A percentile compares a stretch with the other conserved stretches of the same genome.
phyloP scores from a whole-genome alignment of 2,329 filamentous ascomycete species.

The Teratosphaeria pseudoeucalypti region DNA sequence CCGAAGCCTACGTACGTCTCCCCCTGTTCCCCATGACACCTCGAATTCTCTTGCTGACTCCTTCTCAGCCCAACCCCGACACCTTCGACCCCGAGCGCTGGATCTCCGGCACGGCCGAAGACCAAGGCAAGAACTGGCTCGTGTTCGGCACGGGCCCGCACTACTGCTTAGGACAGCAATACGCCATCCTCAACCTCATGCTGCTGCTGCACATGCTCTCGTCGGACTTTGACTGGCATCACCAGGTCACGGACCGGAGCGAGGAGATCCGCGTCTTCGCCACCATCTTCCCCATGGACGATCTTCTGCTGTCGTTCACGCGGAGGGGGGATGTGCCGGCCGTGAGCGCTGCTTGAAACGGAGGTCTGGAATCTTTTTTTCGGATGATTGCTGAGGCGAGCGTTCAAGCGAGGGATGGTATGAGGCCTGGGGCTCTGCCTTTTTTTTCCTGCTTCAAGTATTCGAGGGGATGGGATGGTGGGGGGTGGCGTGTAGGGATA shows the following conservation, averaged over 20 bases:
- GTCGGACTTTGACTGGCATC: constrained; percentile 60
- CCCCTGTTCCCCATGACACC: background rate
- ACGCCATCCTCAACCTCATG: constrained; percentile 80
- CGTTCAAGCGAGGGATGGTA: background rate
- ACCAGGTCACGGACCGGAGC: constrained; percentile 69
- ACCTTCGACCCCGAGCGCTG: constrained; percentile 84
- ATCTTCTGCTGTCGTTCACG: constrained; percentile 16
- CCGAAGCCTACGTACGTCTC: constrained; percentile 59
- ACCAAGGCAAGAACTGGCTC: constrained; percentile 89
- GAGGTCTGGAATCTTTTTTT: background rate
- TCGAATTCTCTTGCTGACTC: background rate
- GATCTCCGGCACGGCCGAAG: constrained; percentile 79
- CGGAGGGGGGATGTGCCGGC: constrained; percentile 5
- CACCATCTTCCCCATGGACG: constrained; percentile 84
- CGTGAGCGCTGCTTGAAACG: background rate
- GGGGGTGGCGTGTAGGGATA: too few species aligned
- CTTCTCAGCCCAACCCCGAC: constrained; percentile 58
- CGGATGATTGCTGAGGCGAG: background rate
- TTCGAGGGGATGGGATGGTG: too few species aligned
- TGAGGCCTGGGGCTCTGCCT: too few species aligned
- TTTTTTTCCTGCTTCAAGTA: too few species aligned
- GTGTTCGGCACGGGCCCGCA: constrained; percentile 94
- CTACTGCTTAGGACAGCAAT: constrained; percentile 91
- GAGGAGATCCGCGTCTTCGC: constrained; percentile 98
- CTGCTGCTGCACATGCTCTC: constrained; percentile 37